Conservation (phyloP, 164 flowering plant genomes). For the Hamamelis virginiana region DNA sequence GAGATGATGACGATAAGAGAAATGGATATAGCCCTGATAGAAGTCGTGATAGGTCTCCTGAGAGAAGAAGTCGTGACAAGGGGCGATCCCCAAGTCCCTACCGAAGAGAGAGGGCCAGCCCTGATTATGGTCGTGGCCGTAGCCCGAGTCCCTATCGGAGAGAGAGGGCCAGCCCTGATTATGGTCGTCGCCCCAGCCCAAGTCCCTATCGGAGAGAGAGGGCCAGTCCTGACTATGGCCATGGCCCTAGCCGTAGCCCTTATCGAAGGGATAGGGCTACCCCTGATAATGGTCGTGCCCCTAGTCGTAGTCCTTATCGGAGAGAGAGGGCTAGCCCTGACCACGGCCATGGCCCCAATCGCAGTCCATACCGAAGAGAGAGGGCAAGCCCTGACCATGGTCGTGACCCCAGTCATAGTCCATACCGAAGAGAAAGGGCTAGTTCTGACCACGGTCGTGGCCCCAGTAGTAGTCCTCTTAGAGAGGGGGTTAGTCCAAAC, state of each 20-base stretch:
- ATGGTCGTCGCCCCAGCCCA: conserved; percentile 24
- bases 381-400: conserved; percentile 19
- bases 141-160: conserved; percentile 27
- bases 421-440: conserved; percentile 23
- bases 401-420: conserved; percentile 25
- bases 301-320: conserved; percentile 11
- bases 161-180: conserved; percentile 43
- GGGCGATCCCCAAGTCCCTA: conserved; percentile 53
- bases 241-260: conserved; percentile 11
- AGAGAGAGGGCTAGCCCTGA: conserved; percentile 21
- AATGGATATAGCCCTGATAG: conserved; percentile 71
- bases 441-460: conserved; percentile 29
- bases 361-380: conserved; percentile 30
- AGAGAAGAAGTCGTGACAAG: conserved; percentile 40
- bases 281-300: conserved; percentile 5
- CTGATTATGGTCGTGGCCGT: conserved; percentile 43
- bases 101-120: conserved; percentile 39
- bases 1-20: conserved; percentile 84
- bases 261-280: conserved; percentile 1
- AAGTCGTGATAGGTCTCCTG: conserved; percentile 47
- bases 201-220: conserved; percentile 20
- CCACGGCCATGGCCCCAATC: conserved; percentile 15
- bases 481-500: conserved; percentile 16
- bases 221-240: conserved; percentile 7
- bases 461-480: conserved; percentile 18